Percentiles rank a stretch among this genome's conserved stretches.
These are phyloP conservation scores for Phialophora tarda DNA, from an alignment of 2,329 filamentous ascomycete genomes.

Conservation along the genomic window DNA sequence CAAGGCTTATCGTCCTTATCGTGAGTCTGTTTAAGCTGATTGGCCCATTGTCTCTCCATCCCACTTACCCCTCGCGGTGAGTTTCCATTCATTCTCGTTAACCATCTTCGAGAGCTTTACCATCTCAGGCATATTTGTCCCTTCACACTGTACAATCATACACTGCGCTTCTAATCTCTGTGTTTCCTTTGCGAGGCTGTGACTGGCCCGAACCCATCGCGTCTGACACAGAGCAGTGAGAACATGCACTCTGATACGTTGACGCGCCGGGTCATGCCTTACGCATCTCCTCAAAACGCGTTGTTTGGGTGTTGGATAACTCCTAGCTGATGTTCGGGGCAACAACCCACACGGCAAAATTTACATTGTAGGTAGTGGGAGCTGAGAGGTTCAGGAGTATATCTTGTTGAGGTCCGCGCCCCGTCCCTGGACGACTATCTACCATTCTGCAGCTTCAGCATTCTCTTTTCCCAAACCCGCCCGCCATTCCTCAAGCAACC, in stretches of 20 bases:
- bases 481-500: slow-evolving; percentile 1
- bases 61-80: slow-evolving; percentile 27
- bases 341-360: slow-evolving; percentile 9
- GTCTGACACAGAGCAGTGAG: slow-evolving; percentile 12
- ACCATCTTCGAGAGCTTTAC: slow-evolving; percentile 20
- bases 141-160: slow-evolving; percentile 6
- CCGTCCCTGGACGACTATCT: slow-evolving; percentile 21
- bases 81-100: slow-evolving; percentile 16
- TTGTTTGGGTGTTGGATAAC: slow-evolving; percentile 17
- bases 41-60: neutral
- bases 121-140: slow-evolving; percentile 31
- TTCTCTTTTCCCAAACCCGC: slow-evolving; percentile 19
- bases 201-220: slow-evolving; percentile 8
- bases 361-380: slow-evolving; percentile 7
- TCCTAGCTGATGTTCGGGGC: slow-evolving; percentile 15
- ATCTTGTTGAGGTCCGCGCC: slow-evolving; percentile 20
- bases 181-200: neutral
- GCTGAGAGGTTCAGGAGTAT: slow-evolving; percentile 18
- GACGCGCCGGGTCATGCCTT: slow-evolving; percentile 17
- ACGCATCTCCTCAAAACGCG: slow-evolving; percentile 17
- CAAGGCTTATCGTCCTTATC: slow-evolving; percentile 6
- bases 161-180: neutral
- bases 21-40: neutral
- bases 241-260: slow-evolving; percentile 8
- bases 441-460: slow-evolving; percentile 12